Conservation (phyloP, 164 flowering plant genomes). For the Stephania cephalantha region DNA sequence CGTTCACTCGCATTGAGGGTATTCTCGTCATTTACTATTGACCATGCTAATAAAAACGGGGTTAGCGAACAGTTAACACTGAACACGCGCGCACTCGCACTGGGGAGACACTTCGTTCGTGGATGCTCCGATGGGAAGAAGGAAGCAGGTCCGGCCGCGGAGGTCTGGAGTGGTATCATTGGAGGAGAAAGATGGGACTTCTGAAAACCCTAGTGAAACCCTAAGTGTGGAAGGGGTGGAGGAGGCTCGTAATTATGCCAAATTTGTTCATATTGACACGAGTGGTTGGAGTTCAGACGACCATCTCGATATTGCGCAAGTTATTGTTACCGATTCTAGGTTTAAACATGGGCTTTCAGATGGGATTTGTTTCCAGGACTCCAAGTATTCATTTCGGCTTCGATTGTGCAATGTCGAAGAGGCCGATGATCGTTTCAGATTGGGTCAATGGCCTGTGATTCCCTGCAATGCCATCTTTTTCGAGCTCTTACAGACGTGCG, state of each 20-base stretch:
- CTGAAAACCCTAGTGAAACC: conserved; percentile 11
- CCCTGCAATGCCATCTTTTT: conserved; percentile 35
- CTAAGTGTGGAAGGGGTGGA: neutral
- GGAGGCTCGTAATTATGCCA: conserved; percentile 7
- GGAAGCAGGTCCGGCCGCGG: conserved; percentile 56
- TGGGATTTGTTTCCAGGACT: conserved; percentile 23
- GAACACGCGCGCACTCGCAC: too few relatives aligned
- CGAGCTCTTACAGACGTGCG: conserved; percentile 36
- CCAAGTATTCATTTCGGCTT: conserved; percentile 42
- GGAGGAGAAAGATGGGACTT: conserved; percentile 14
- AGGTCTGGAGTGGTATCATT: conserved; percentile 37
- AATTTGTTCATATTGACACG: conserved; percentile 46
- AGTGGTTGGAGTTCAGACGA: conserved; percentile 32
- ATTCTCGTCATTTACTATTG: too few relatives aligned
- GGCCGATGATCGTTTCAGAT: conserved; percentile 33
- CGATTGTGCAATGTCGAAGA: conserved; percentile 37
- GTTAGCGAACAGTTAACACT: too few relatives aligned
- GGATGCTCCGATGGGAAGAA: conserved; percentile 49
- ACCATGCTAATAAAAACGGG: too few relatives aligned
- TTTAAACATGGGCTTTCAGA: conserved; percentile 31
- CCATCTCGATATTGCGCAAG: conserved; percentile 70
- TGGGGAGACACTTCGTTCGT: too few relatives aligned
- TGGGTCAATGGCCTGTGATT: conserved; percentile 79
- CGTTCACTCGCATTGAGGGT: too few relatives aligned
- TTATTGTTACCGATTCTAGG: conserved; percentile 43